Percentiles rank a stretch among this genome's conserved stretches.
These are phyloP conservation scores for Pseudozyma sp. DNA, from an alignment of 1,284 basidiomycete species.

Conservation along the genomic window DNA sequence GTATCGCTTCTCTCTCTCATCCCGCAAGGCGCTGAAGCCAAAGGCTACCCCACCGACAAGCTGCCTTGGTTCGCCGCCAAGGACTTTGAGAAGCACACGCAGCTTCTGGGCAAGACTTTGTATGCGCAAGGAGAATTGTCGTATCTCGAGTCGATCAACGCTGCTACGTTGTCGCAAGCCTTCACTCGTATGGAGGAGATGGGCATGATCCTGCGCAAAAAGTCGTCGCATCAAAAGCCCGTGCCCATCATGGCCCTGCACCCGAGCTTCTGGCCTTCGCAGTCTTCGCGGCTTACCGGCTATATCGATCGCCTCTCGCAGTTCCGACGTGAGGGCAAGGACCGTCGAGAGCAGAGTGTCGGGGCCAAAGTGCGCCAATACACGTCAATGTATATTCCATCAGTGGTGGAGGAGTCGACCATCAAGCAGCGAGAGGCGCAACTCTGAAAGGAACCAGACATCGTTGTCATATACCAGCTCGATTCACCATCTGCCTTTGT, in stretches of 20 bases:
- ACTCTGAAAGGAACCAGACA: constrained; percentile 5
- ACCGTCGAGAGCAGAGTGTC: constrained; percentile 56
- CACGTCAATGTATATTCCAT: constrained; percentile 35
- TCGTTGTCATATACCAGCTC: background rate
- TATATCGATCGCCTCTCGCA: constrained; percentile 63
- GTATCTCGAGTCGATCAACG: constrained; percentile 67
- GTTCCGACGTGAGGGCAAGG: constrained; percentile 69
- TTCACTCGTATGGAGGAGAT: constrained; percentile 60
- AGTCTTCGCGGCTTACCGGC: constrained; percentile 58
- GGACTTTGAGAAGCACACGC: constrained; percentile 66
- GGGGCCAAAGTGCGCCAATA: constrained; percentile 40
- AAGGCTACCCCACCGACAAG: constrained; percentile 30
- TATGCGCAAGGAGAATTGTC: constrained; percentile 68
- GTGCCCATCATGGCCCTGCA: constrained; percentile 66
- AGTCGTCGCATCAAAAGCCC: constrained; percentile 62
- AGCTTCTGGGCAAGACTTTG: constrained; percentile 69
- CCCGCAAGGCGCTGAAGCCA: constrained; percentile 23
- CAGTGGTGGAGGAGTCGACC: constrained; percentile 32
- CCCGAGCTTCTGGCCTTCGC: constrained; percentile 63
- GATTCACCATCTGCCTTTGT: too few relatives aligned
- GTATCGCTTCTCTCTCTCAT: constrained; percentile 68
- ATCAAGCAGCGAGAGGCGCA: constrained; percentile 41
- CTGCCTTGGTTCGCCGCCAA: constrained; percentile 68
- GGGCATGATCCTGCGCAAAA: constrained; percentile 55
- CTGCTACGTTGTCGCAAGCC: constrained; percentile 59